phyloP scores from a whole-genome alignment of 202 grass and related monocot genomes.

The Musa balbisiana region DNA sequence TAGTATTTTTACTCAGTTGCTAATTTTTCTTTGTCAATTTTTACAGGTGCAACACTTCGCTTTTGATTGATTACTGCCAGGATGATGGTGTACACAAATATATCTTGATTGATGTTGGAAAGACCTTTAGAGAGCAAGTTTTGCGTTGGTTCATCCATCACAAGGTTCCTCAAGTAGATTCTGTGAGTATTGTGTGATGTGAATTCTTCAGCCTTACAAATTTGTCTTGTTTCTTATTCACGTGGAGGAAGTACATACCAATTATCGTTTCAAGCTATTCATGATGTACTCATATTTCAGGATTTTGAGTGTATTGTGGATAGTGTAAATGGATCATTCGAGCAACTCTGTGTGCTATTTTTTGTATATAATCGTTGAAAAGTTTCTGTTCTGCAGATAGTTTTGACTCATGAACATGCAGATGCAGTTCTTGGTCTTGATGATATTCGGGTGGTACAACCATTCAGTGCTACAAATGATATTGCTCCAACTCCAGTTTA shows the following conservation, averaged over 20 bases:
- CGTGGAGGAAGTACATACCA: not conserved
- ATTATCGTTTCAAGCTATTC: not conserved
- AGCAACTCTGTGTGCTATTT: constrained; percentile 8
- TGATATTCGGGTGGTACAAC: constrained; percentile 74
- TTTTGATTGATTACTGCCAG: constrained; percentile 85
- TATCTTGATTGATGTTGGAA: constrained; percentile 76
- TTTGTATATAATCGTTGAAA: not conserved
- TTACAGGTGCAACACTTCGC: constrained; percentile 80
- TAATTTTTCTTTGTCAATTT: constrained; percentile 12
- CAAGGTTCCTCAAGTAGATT: constrained; percentile 85
- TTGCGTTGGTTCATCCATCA: constrained; percentile 80
- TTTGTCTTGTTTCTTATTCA: not conserved
- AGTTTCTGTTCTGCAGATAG: constrained; percentile 47
- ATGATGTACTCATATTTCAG: not conserved
- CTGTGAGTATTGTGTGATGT: constrained; percentile 43
- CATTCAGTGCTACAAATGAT: constrained; percentile 74
- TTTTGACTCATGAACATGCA: constrained; percentile 96
- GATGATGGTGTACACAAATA: constrained; percentile 55
- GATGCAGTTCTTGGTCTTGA: constrained; percentile 92
- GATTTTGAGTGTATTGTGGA: not conserved
- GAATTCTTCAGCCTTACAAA: not conserved
- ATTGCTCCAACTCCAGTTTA: constrained; percentile 87
- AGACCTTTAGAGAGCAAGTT: constrained; percentile 86
- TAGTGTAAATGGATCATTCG: not conserved
- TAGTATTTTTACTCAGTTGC: not conserved